These are phyloP conservation scores for Stygiomarasmius scandens DNA, from an alignment of 1,284 basidiomycete species.

Conservation along the genomic window DNA sequence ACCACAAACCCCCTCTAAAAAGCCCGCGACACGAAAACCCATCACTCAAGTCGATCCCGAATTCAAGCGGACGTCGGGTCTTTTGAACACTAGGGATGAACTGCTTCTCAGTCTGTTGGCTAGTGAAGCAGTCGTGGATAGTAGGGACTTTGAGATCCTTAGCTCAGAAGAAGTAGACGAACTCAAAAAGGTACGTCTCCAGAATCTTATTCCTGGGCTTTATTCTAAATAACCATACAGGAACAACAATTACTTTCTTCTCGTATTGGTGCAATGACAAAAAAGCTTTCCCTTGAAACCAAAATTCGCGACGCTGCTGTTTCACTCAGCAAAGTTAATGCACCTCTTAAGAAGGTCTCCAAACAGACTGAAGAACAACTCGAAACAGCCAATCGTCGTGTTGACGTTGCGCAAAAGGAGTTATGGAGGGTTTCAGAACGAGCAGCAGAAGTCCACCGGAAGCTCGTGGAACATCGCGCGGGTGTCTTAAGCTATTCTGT, in stretches of 20 bases:
- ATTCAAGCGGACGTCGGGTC: constrained; percentile 43
- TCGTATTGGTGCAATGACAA: constrained; percentile 61
- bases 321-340: constrained; percentile 69
- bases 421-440: constrained; percentile 66
- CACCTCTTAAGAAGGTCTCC: constrained; percentile 57
- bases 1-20: constrained; percentile 16
- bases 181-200: constrained; percentile 75
- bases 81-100: constrained; percentile 68
- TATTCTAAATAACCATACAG: constrained; percentile 36
- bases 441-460: constrained; percentile 58
- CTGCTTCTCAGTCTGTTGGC: constrained; percentile 82
- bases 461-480: constrained; percentile 75
- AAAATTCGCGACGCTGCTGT: constrained; percentile 81
- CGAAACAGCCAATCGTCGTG: constrained; percentile 65
- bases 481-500: constrained; percentile 76
- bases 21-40: constrained; percentile 31
- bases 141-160: constrained; percentile 73
- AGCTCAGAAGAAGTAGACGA: constrained; percentile 88
- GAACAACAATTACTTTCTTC: constrained; percentile 70
- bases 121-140: constrained; percentile 85
- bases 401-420: constrained; percentile 70
- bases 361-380: constrained; percentile 75
- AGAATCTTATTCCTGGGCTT: constrained; percentile 1
- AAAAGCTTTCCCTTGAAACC: constrained; percentile 73
- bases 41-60: constrained; percentile 33